These are phyloP conservation scores for Dittrichia graveolens DNA, from an alignment of 129 eudicot genomes.

Conservation along the genomic window DNA sequence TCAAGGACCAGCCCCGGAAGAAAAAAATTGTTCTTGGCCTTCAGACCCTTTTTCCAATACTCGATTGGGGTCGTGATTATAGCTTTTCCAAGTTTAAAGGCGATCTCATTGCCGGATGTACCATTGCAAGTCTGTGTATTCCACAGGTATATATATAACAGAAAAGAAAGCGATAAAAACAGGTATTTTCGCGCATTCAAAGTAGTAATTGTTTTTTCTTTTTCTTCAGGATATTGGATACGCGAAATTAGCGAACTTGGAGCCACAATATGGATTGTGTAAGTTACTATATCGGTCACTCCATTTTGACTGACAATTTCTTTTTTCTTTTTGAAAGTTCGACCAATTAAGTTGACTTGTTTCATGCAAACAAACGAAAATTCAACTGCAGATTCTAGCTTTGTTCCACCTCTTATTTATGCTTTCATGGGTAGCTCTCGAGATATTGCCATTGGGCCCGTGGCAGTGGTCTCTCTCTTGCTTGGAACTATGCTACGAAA, in stretches of 20 bases:
- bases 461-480: slow-evolving; percentile 77
- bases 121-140: slow-evolving; percentile 82
- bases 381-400: slow-evolving; percentile 58
- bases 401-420: slow-evolving; percentile 75
- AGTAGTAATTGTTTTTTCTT: background rate
- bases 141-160: slow-evolving; percentile 60
- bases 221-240: slow-evolving; percentile 70
- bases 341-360: background rate
- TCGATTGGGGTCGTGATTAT: slow-evolving; percentile 65
- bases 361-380: background rate
- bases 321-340: background rate
- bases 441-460: slow-evolving; percentile 86
- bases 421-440: slow-evolving; percentile 89
- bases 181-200: background rate
- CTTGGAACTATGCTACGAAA: slow-evolving; percentile 60
- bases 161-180: background rate
- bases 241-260: slow-evolving; percentile 60
- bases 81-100: slow-evolving; percentile 62
- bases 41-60: slow-evolving; percentile 64
- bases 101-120: slow-evolving; percentile 74
- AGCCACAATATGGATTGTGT: slow-evolving; percentile 62
- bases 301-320: no score
- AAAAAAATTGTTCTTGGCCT: slow-evolving; percentile 57
- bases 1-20: slow-evolving; percentile 59
- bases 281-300: slow-evolving; percentile 25